Base-by-base conservation (phyloP, 257 asterid species). In the Petrea volubilis region DNA sequence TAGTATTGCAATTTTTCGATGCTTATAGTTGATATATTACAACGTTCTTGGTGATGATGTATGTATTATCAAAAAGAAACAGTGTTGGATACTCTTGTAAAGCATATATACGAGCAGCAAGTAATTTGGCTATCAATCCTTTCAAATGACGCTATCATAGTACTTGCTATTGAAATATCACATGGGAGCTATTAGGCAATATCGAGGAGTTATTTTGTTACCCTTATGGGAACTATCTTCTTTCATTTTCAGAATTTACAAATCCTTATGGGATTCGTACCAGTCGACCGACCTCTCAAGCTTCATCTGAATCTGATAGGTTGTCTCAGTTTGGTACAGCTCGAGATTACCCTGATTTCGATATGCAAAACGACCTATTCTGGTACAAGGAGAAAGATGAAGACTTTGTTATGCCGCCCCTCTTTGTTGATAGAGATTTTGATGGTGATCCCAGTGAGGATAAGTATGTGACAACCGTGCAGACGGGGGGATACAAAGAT, bases 311-410 rank as follows among this genome's bases (percentile, higher is more conserved):
- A 10, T 95, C 99, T 5, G 97, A 91, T 38, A 82, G 88, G 46
- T 55, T 89, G 81, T 89, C 99, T 64, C 96, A 92, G 68, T 95
- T 92, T 72, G 99, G 96, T 3, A 95, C 99, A 0, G 96, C 99
- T 59, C 77, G 98, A 65, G 98, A 93, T 74, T 90, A 90, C 86
- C 93, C 82, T 8, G 97, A 92, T 70, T 88, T 95, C 21, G 97
- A 94, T 70, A 95, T 95, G 94, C 96, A 92, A 57, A 88, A 84
- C 68, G 95, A 92, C 73, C 82, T 85, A 14, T 86, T 78, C 71
- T 95, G 98, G 99, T 87, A 88, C 74, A 84, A 80, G 75, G 98
- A 95, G 76, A 91, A 82, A 27, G 98, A 89, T 31, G 95, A 94
- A 28, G 97, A 92, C 78, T 94, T 67, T 67, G 80, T 74, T 0